Evolutionary conservation across 495 filamentous ascomycete species (phyloP).

Genomic region (Penicillium paxilli): DNA sequence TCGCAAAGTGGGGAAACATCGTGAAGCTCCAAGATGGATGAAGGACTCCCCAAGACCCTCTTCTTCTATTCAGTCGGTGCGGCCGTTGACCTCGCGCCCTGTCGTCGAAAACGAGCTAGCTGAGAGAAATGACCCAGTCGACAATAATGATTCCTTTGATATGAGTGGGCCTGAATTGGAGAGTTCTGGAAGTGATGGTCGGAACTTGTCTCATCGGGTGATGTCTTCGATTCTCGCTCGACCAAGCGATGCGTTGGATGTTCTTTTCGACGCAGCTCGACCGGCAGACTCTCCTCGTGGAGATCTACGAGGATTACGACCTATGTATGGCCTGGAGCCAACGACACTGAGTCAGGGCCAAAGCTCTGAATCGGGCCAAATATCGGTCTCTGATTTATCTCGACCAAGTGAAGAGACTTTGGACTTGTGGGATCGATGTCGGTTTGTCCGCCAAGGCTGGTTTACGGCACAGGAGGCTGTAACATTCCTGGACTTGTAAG

Average conservation of each 20-base stretch:
- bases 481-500: slow-evolving; percentile 54
- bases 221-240: slow-evolving; percentile 50
- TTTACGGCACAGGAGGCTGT: slow-evolving; percentile 52
- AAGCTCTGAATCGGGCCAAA: slow-evolving; percentile 22
- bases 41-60: slow-evolving; percentile 9
- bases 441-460: slow-evolving; percentile 54
- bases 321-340: background rate
- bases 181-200: too few relatives aligned
- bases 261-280: slow-evolving; percentile 51
- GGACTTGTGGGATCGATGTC: slow-evolving; percentile 47
- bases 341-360: slow-evolving; percentile 10
- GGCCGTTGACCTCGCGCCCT: slow-evolving; percentile 29
- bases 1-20: slow-evolving; percentile 45
- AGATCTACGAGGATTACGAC: slow-evolving; percentile 14
- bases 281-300: slow-evolving; percentile 4
- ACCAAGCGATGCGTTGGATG: slow-evolving; percentile 54
- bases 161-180: too few relatives aligned
- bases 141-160: too few relatives aligned
- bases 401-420: slow-evolving; percentile 30
- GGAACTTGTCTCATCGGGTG: slow-evolving; percentile 39
- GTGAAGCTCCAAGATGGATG: slow-evolving; percentile 33
- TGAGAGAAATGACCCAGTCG: too few relatives aligned
- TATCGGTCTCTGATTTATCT: slow-evolving; percentile 29
- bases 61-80: too few relatives aligned
- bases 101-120: too few relatives aligned